Percentiles rank a stretch among this genome's conserved stretches.
These are phyloP conservation scores for Echria macrotheca DNA, from an alignment of 495 filamentous ascomycete species.

Conservation along the genomic window DNA sequence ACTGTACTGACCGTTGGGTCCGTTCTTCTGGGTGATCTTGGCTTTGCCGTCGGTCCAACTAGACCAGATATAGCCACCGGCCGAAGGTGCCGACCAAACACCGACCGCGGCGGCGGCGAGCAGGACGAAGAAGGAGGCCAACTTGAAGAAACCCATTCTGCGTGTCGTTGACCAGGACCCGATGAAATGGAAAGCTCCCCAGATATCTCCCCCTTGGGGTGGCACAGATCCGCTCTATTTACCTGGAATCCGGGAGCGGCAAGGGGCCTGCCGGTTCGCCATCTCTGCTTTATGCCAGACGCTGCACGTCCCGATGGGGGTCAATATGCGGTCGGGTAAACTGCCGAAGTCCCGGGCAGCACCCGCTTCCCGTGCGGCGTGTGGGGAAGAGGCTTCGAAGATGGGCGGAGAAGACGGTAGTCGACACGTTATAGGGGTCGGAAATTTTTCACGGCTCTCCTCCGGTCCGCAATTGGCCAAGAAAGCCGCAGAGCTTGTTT, in stretches of 20 bases:
- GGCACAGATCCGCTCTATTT: too few relatives aligned
- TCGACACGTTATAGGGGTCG: slow-evolving; percentile 1
- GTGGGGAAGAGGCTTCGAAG: slow-evolving; percentile 4
- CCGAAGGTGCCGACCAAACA: slow-evolving; percentile 16
- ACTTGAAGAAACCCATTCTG: not conserved
- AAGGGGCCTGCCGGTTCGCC: too few relatives aligned
- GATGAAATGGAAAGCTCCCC: not conserved
- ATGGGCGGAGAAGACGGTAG: not conserved
- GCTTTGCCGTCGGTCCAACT: slow-evolving; percentile 61
- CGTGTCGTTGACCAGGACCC: not conserved
- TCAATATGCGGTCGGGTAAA: not conserved
- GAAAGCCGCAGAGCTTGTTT: slow-evolving; percentile 8
- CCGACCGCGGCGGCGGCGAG: not conserved
- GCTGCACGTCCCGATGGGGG: not conserved
- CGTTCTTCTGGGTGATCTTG: slow-evolving; percentile 55
- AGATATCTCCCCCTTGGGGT: not conserved
- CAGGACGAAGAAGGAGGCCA: not conserved
- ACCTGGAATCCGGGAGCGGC: too few relatives aligned
- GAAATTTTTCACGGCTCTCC: slow-evolving; percentile 8
- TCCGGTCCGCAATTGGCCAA: slow-evolving; percentile 8
- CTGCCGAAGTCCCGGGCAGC: slow-evolving; percentile 4
- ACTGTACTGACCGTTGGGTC: slow-evolving; percentile 49
- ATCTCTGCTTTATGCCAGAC: not conserved
- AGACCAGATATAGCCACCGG: slow-evolving; percentile 54
- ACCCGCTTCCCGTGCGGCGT: not conserved